These are phyloP conservation scores for Phycomyces blakesleeanus DNA, from an alignment of 192 early-diverging fungal genomes.

Conservation along the genomic window DNA sequence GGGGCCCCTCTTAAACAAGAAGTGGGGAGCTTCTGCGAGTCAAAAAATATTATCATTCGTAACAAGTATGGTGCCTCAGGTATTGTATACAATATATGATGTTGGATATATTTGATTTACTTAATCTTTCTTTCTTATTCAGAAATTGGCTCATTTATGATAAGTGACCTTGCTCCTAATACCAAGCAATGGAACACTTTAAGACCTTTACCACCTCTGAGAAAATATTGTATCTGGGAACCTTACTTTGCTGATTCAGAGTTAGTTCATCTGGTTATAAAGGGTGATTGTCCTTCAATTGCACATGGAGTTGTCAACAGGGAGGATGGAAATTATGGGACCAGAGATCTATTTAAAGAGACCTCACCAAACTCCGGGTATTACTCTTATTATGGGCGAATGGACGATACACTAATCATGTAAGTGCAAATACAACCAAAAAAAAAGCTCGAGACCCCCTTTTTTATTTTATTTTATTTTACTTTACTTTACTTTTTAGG, in stretches of 20 bases:
- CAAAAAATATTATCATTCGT: not conserved
- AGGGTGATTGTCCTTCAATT: not conserved
- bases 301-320: slow-evolving; percentile 1
- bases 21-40: not conserved
- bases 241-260: not conserved
- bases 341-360: slow-evolving; percentile 17
- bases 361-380: not conserved
- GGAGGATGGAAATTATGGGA: slow-evolving; percentile 13
- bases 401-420: slow-evolving; percentile 19
- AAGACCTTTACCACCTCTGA: not conserved
- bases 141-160: too few relatives aligned
- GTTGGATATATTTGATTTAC: too few relatives aligned
- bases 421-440: not conserved
- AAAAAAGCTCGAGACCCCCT: too few relatives aligned
- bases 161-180: not conserved
- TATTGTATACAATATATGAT: not conserved
- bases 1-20: not conserved
- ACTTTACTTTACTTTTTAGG: slow-evolving; percentile 3
- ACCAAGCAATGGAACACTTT: not conserved
- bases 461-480: too few relatives aligned
- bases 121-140: too few relatives aligned
- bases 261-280: slow-evolving; percentile 15
- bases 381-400: slow-evolving; percentile 17
- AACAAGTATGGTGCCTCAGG: not conserved
- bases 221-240: not conserved